Base-by-base conservation (phyloP, 2,329 filamentous ascomycete species). In the Parafenestella ontariensis region DNA sequence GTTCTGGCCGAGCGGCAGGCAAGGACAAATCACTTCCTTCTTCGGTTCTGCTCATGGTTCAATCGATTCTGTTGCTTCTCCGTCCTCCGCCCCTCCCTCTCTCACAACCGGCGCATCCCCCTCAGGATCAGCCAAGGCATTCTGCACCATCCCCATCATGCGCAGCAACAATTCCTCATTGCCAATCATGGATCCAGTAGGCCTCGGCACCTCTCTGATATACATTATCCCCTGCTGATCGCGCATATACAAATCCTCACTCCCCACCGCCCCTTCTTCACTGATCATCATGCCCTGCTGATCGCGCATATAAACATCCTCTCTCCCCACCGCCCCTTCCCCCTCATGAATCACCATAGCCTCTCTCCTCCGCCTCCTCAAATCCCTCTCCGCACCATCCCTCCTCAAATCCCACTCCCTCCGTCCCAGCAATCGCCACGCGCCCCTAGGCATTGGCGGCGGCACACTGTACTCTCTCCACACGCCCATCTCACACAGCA, bases 331-430 rank as follows among this genome's bases (percentile, higher is more conserved):
- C 1, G 90, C 89, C 28, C 88, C 83, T 20, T 86, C 91, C n/a
- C 91, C 90, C 68, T 96, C 92, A 67, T 92, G 94, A 52, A 96
- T 80, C 18, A 97, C 92, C 85, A 97, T 93, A 4, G 92, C 92
- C 78, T 96, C 92, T 62, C 92, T 84, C 69, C 94, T 85, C 45
- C 91, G 84, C 61, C 92, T 84, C 55, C 92, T 82, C 56, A 93
- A 80, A 48, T 89, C 85, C 66, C 90, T 87, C 72, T 94, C 90
- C 69, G 87, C 87, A 6, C 77, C 80, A 54, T 81, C 54, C 24
- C 46, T 51, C 23, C 37, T 20, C 11, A 18, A 48, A 50, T 44
- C 37, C 86, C 70, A 86, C 83, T 52, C 85, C 50, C 37, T 49
- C 46, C 31, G 33, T 24, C 36, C 54, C 46, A 52, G 37, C 50